Conservation (phyloP, 352 stramenopile genomes). For the Blastocystis sp. region DNA sequence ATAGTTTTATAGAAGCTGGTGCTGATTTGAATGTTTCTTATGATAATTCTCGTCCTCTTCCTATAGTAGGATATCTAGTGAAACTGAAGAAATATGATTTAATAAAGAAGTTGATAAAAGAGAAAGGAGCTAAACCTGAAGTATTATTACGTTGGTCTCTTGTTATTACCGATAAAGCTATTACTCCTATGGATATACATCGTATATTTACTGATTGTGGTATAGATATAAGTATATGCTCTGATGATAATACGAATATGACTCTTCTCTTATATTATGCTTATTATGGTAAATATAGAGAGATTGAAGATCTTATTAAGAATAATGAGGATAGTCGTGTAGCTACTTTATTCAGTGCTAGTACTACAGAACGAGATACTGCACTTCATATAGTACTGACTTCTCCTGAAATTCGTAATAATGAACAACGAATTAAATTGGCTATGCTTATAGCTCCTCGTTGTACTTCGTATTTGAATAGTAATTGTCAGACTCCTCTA, state of each 20-base stretch:
- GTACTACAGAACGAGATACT: too few relatives aligned
- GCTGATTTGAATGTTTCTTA: too few relatives aligned
- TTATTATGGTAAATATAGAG: constrained; percentile 18
- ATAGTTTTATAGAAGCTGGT: too few relatives aligned
- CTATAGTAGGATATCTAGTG: too few relatives aligned
- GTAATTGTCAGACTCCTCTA: constrained; percentile 3
- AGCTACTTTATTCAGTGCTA: too few relatives aligned
- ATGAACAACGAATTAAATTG: constrained; percentile 7
- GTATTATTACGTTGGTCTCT: constrained; percentile 26
- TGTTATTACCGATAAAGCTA: not conserved
- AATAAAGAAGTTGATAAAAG: too few relatives aligned
- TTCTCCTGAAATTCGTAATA: constrained; percentile 6
- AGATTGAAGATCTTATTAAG: not conserved
- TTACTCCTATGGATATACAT: not conserved
- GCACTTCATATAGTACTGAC: too few relatives aligned
- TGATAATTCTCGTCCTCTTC: too few relatives aligned
- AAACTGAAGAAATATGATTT: too few relatives aligned
- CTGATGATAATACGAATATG: constrained; percentile 16
- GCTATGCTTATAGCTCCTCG: constrained; percentile 5
- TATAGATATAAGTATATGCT: not conserved
- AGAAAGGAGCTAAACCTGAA: not conserved
- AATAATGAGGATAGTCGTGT: too few relatives aligned
- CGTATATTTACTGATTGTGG: constrained; percentile 4
- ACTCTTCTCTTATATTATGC: constrained; percentile 22
- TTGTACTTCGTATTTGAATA: constrained; percentile 22